Base-by-base conservation (phyloP, 208 protist species). In the Trypanosoma cruzi region DNA sequence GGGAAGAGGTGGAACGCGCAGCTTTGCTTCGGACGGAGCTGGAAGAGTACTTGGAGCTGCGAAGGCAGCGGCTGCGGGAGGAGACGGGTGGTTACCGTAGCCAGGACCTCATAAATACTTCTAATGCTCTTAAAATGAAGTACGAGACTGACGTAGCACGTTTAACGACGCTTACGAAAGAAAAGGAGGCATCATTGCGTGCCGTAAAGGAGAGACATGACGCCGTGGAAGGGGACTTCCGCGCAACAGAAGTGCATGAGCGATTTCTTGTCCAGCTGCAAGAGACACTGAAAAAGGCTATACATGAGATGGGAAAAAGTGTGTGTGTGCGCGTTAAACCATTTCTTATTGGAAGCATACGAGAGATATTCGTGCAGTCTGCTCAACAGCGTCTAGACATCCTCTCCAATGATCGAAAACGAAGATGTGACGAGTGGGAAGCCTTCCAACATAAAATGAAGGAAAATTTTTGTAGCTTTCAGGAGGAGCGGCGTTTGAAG, bases 381-480 rank as follows among this genome's bases (percentile, higher is more conserved):
- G 56, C 59, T 22, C 72, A 80, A 60, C 73, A 84, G 54, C 72
- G 83, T 6, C 46, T 68, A 14, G 79, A 89, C 24, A 81, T 89
- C 50, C 54, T 79, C 16, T 53, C 49, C 3, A 64, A 68, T 58
- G 83, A 89, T 61, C 20, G 50, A 14, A 13, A 73, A 28, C 29
- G 42, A 56, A 76, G 79, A 28, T 22, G 26, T 6, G 62, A 77
- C 4, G 31, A 68, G 18, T 50, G 82, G 2, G 28, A 65, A 20
- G 18, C 8, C 1, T 84, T 72, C 53, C 67, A 60, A 10, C 29
- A 76, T 13, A 52, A 66, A 22, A 71, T 75, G 52, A 50, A 68
- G 20, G 54, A 79, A n/a, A 57, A 62, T 6, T 76, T 79, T 57
- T 37, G 13, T 6, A 59, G 52, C 11, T 81, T 81, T 62, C 59